phyloP scores from a whole-genome alignment of 257 asterid species.

The Nicotiana paniculata region DNA sequence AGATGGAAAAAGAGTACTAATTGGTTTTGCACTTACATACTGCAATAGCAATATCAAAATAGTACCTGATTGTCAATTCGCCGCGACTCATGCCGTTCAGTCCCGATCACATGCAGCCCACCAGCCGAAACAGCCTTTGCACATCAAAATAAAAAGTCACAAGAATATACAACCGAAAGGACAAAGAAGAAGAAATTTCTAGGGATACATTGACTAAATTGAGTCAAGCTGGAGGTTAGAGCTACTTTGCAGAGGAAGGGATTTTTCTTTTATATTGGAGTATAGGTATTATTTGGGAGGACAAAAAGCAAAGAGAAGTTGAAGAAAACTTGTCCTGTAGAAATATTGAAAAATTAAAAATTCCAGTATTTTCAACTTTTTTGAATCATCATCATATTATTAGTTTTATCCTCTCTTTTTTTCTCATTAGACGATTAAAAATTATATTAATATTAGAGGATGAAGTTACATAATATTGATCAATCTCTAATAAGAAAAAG shows the following conservation, averaged over 20 bases:
- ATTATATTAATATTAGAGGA: neutral
- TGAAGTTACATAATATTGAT: neutral
- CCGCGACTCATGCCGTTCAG: constrained; percentile 98
- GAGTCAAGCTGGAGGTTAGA: neutral
- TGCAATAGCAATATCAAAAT: constrained; percentile 5
- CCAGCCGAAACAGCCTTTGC: constrained; percentile 84
- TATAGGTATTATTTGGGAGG: neutral
- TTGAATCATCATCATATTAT: neutral
- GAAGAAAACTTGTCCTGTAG: neutral
- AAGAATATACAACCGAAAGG: neutral
- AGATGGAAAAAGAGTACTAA: neutral
- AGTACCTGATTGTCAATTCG: constrained; percentile 96
- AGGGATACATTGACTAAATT: neutral
- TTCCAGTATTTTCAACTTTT: neutral
- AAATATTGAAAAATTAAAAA: neutral
- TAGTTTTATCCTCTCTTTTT: neutral
- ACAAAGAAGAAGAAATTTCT: neutral
- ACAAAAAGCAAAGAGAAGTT: neutral
- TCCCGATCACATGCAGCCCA: constrained; percentile 96
- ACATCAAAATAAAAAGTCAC: neutral
- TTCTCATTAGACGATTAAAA: neutral
- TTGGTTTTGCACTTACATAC: neutral
- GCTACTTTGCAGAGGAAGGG: neutral
- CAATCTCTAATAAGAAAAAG: neutral
- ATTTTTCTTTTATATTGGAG: neutral